Evolutionary conservation across 2,329 filamentous ascomycete species (phyloP), one percentile per base, ranked within the genome.

Genomic region (Reticulascus tulasneorum): DNA sequence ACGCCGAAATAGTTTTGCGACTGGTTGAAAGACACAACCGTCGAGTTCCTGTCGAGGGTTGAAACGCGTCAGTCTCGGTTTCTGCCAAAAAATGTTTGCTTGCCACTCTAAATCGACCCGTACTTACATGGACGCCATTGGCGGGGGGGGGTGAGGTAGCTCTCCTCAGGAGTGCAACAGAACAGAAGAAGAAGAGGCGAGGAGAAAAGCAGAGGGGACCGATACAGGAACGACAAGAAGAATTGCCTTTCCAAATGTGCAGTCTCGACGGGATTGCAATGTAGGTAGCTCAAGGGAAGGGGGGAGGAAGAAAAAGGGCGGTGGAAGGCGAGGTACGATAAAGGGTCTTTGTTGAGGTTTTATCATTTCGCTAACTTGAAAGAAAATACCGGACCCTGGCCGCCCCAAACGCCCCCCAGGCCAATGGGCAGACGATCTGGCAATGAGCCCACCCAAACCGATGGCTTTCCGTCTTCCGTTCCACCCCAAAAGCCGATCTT

Each of bases 1-100:
- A 82, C 75, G 48, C 62, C 66, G 25, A 76, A 63, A 56, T 78
- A 79, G 49, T 68, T 66, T 42, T 66, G 60, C 28, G 68, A 65
- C 47, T 69, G 62, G 60, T 67, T 71, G 37, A 73, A 60, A 44
- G 61, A 59, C 37, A 68, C 57, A 40, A 59, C 50, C 40, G 74
- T 78, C 49, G 71, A 62, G 58, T 77, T 78, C 41, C 72, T 75
- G 38, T 34, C 33, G 46, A 23, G 33, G n/a, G 35, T n/a, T n/a
- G 22, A 27, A 12, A 26, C 22, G 23, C 17, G 23, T 48, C 29
- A 46, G 35, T 12, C 27, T 33, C 21, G 18, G 9, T 33, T 31
- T 19, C 19, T 22, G 17, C 22, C 29, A 21, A 26, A 33, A 45
- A 31, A 29, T n/a, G n/a, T n/a, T n/a, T n/a, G n/a, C n/a, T n/a